Evolutionary conservation across 805 yeast species (phyloP).

Genomic region (Maudiozyma serrabonitensis): DNA sequence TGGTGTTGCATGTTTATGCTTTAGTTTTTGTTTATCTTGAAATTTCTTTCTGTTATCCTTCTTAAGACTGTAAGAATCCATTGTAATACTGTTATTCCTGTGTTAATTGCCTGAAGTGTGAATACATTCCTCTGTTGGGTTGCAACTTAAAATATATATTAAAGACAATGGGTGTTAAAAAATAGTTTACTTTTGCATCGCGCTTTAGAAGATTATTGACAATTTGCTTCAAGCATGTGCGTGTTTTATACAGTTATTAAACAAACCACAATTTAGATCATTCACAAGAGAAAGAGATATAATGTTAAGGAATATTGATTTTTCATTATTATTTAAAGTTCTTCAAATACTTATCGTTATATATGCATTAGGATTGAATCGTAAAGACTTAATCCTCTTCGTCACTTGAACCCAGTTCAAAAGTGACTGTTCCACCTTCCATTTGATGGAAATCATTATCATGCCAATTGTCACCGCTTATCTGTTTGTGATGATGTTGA

Average conservation of each 20-base stretch:
- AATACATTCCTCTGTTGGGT: no score
- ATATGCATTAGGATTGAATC: not conserved
- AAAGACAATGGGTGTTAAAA: no score
- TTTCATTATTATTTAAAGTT: not conserved
- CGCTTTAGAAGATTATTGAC: no score
- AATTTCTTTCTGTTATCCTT: constrained; percentile 35
- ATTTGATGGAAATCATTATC: not conserved
- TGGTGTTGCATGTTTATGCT: constrained; percentile 31
- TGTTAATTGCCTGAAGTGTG: no score
- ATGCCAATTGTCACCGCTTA: not conserved
- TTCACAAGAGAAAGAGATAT: no score
- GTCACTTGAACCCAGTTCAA: not conserved
- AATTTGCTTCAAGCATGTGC: no score
- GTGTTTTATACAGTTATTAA: no score
- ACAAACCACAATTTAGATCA: no score
- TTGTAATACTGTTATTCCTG: not conserved
- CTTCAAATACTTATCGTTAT: not conserved
- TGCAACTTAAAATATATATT: no score
- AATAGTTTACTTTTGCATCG: no score
- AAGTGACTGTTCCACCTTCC: not conserved
- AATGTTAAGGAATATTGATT: no score
- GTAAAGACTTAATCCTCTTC: not conserved
- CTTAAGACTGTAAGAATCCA: constrained; percentile 27
- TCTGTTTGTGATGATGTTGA: not conserved
- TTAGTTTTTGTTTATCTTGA: constrained; percentile 32